Evolutionary conservation across 306 rosid species (phyloP), one percentile per base, ranked within the genome.

Genomic region (Canavalia ensiformis): DNA sequence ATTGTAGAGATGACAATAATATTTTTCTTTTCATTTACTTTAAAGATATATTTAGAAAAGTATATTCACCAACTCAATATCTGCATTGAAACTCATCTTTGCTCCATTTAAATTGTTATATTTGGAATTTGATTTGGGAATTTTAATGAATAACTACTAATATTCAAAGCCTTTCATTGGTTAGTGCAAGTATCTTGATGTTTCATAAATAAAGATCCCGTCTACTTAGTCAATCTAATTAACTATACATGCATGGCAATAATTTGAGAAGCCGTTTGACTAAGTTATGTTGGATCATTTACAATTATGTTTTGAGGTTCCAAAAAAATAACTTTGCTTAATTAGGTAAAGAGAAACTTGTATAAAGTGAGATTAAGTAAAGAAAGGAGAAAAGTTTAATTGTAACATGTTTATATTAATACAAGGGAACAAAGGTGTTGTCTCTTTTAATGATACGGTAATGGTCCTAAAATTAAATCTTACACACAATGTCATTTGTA

Each of bases 31-130:
- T 18, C 25, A 18, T 18, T 18, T 18, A 18, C 25, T 18, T 18
- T 18, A 18, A 18, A 18, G 25, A 18, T 18, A 18, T 18, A 18
- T 18, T 18, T 18, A 18, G 25, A 18, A 18, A 18, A 18, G 25
- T 18, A 18, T 18, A 56, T 9, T 25, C 29, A 18, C 62, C 6
- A n/a, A 18, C 59, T 64, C 75, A 73, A 63, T 34, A 55, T 64
- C 78, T 67, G 3, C 64, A 3, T 52, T 77, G 12, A 66, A 66
- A 77, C 55, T 54, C 91, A 72, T 82, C 12, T 72, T 73, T 67
- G 7, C 28, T 55, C 30, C n/a, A 7, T 2, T 42, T 4, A 45
- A n/a, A 28, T 42, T 18, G 35, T 68, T 68, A 6, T 9, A 6
- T 18, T 7, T 65, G 31, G 41, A 4, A 39, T 0, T 37, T 65